Base-by-base conservation (phyloP, 305 asterid genomes). In the Solanum hybrid region DNA sequence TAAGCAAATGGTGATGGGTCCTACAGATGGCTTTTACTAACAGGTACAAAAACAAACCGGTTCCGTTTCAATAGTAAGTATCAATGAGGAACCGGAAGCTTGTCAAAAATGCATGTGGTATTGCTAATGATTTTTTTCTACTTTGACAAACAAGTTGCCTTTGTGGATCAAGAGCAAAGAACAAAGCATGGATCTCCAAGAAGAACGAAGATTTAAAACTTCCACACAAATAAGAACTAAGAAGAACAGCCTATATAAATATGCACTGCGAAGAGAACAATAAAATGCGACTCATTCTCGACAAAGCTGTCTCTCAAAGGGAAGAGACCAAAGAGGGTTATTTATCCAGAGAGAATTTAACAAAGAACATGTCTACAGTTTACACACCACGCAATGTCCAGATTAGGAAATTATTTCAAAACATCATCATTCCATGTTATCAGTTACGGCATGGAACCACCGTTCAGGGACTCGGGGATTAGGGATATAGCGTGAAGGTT, bases 111-210 rank as follows among this genome's bases (percentile, higher is more conserved):
- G 31, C 42, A 84, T 51, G 45, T 31, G 71, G 87, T 27, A 81
- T 10, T 19, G 38, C 27, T 84, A 31, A 51, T 84, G 29, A 84
- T 4, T 19, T 84, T 45, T 31, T 45, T 19, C 73, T 84, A 27
- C 37, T 84, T 51, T 10, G 75, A 51, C 87, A 84, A 27, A 51
- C 73, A 56, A 71, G 87, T 81, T 17, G 40, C 73, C 15, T 45
- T 84, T 29, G 73, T 31, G 38, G 87, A 84, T 84, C 87, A 84
- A 84, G 86, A 79, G 34, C 64, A 84, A 45, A 84, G 40, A 84
- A 17, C 87, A 51, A 14, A 29, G 73, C 38, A 84, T 17, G 75
- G 73, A 22, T 84, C 22, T 31, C 37, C 38, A 15, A 51, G 42
- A 84, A 84, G 31, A 51, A 51, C 75, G 8, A 80, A 24, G n/a